Conservation (phyloP, 495 filamentous ascomycete genomes). For the Sordaria brevicollis region DNA sequence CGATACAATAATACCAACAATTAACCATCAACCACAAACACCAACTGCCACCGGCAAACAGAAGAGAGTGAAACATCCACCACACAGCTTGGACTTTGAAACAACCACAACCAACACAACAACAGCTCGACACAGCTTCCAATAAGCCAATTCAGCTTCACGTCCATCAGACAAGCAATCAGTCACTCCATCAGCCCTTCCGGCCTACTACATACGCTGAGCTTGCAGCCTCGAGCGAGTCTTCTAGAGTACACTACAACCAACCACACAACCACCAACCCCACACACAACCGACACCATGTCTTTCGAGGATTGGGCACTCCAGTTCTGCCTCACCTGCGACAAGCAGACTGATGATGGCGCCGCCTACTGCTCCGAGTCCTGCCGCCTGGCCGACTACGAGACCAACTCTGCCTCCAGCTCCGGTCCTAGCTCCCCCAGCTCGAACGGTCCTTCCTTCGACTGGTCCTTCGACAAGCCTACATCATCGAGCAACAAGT, state of each 20-base stretch:
- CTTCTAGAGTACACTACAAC: constrained; percentile 2
- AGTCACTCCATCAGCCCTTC: neutral
- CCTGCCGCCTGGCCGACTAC: constrained; percentile 79
- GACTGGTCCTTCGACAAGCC: constrained; percentile 31
- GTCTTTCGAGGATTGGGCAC: constrained; percentile 66
- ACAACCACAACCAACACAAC: neutral
- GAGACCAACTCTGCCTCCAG: constrained; percentile 53
- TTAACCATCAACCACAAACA: neutral
- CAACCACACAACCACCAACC: constrained; percentile 2
- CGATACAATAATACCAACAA: neutral
- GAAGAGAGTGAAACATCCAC: neutral
- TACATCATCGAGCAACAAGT: constrained; percentile 32
- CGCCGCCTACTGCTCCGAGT: constrained; percentile 83
- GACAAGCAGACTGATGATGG: constrained; percentile 74
- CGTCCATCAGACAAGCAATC: neutral
- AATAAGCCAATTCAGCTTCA: neutral
- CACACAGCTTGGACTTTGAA: neutral
- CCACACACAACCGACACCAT: constrained; percentile 25
- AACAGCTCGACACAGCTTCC: neutral
- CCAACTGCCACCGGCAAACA: neutral
- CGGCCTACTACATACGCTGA: neutral
- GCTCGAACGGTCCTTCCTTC: constrained; percentile 34
- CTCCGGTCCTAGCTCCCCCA: constrained; percentile 45
- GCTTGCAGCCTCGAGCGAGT: neutral
- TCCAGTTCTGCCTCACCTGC: constrained; percentile 90